Evolutionary conservation across 2,329 filamentous ascomycete genomes (phyloP).

Genomic region (Phaeosphaeria sp.): DNA sequence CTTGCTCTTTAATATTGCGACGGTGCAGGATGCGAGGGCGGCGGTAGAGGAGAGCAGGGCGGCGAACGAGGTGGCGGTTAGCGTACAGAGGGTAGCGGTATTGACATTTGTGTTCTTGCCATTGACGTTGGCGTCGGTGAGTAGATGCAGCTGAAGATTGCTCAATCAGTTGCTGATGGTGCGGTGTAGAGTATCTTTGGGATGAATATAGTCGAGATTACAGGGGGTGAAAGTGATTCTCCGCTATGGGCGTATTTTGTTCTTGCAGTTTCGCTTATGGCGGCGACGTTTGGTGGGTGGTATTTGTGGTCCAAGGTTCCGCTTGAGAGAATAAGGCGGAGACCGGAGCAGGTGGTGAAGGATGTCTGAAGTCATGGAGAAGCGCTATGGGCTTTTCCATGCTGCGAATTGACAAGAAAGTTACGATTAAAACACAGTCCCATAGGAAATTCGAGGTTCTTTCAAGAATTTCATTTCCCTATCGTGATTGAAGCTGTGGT

Average conservation of each 20-base stretch:
- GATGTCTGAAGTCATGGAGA: no score
- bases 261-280: constrained; percentile 13
- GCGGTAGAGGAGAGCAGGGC: constrained; percentile 20
- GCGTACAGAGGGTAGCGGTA: constrained; percentile 15
- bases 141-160: not conserved
- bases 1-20: constrained; percentile 18
- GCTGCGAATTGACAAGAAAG: no score
- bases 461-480: no score
- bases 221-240: constrained; percentile 8
- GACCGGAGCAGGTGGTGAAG: no score
- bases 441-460: no score
- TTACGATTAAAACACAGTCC: no score
- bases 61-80: constrained; percentile 15
- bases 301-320: constrained; percentile 11
- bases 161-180: not conserved
- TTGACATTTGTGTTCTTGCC: constrained; percentile 22
- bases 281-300: constrained; percentile 16
- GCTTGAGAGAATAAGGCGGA: no score
- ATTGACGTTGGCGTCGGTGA: constrained; percentile 19
- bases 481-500: no score
- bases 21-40: constrained; percentile 17
- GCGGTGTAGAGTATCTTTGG: constrained; percentile 16
- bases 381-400: no score
- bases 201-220: constrained; percentile 21
- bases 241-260: constrained; percentile 17